phyloP scores from a whole-genome alignment of 805 yeast genomes.

The Starmerella floricola region DNA sequence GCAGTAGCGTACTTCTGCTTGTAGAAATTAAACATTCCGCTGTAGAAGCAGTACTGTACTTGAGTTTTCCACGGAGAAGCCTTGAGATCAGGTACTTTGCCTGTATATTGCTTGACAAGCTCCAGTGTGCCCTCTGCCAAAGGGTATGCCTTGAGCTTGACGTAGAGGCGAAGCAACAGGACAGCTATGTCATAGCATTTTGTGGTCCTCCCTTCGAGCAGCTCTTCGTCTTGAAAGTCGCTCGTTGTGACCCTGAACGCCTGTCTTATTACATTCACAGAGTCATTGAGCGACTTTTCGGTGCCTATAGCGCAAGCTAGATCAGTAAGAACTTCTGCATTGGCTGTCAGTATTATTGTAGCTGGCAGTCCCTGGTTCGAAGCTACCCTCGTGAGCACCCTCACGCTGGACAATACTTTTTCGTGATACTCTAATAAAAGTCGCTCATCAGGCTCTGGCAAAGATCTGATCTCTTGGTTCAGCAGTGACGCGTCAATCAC shows the following conservation, averaged over 20 bases:
- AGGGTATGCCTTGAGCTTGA: constrained; percentile 18
- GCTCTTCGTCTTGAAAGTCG: constrained; percentile 14
- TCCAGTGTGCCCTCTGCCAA: constrained; percentile 21
- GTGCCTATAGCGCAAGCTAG: neutral
- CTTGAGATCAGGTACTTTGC: constrained; percentile 14
- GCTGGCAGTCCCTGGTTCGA: constrained; percentile 2
- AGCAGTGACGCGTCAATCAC: no score
- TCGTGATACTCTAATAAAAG: neutral
- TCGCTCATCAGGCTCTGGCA: no score
- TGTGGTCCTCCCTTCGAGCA: constrained; percentile 14
- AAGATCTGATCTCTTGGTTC: no score
- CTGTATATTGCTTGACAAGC: constrained; percentile 13
- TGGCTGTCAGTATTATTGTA: neutral
- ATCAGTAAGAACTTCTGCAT: constrained; percentile 1
- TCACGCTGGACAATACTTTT: neutral
- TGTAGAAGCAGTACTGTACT: constrained; percentile 16
- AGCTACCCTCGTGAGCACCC: constrained; percentile 7
- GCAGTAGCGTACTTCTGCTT: constrained; percentile 16
- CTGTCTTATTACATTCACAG: constrained; percentile 11
- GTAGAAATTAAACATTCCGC: constrained; percentile 17
- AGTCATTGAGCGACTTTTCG: constrained; percentile 3
- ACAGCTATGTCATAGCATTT: constrained; percentile 16
- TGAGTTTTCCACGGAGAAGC: constrained; percentile 10
- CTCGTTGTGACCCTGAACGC: constrained; percentile 16
- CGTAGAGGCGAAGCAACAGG: constrained; percentile 18